Evolutionary conservation across 1,139 yeast genomes (phyloP).

Genomic region (Scheffersomyces lignicola): DNA sequence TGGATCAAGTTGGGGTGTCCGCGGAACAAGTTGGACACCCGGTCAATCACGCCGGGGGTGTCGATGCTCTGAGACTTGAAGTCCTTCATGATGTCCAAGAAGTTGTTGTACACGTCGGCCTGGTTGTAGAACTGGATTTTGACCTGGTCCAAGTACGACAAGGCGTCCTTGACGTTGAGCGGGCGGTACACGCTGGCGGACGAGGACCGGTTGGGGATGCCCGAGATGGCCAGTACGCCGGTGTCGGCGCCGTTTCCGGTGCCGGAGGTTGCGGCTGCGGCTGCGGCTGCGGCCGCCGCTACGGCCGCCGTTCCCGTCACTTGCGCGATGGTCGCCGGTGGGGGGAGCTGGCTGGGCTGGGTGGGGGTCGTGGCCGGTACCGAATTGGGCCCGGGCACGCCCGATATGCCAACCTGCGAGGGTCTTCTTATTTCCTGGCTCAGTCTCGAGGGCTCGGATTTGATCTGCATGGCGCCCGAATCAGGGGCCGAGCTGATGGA

Average conservation of each 20-base stretch:
- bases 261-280: constrained; percentile 12
- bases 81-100: constrained; percentile 96
- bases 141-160: constrained; percentile 92
- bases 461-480: constrained; percentile 15
- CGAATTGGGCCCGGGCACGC: too few species aligned
- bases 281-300: constrained; percentile 11
- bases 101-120: constrained; percentile 95
- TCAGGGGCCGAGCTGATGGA: constrained; percentile 40
- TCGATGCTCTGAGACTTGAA: constrained; percentile 95
- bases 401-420: constrained; percentile 23
- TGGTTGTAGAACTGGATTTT: constrained; percentile 88
- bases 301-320: constrained; percentile 9
- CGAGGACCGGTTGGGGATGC: constrained; percentile 42
- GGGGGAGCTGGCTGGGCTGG: constrained; percentile 15
- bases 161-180: constrained; percentile 91
- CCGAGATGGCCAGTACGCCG: constrained; percentile 25
- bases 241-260: constrained; percentile 8
- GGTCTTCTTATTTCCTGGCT: constrained; percentile 26
- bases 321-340: constrained; percentile 11
- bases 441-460: constrained; percentile 24
- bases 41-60: constrained; percentile 96
- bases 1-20: constrained; percentile 94
- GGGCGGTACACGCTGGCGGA: constrained; percentile 70
- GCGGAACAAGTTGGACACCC: constrained; percentile 85
- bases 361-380: constrained; percentile 14